These are phyloP conservation scores for Talaromyces sp. DNA, from an alignment of 2,329 filamentous ascomycete genomes.

Conservation along the genomic window DNA sequence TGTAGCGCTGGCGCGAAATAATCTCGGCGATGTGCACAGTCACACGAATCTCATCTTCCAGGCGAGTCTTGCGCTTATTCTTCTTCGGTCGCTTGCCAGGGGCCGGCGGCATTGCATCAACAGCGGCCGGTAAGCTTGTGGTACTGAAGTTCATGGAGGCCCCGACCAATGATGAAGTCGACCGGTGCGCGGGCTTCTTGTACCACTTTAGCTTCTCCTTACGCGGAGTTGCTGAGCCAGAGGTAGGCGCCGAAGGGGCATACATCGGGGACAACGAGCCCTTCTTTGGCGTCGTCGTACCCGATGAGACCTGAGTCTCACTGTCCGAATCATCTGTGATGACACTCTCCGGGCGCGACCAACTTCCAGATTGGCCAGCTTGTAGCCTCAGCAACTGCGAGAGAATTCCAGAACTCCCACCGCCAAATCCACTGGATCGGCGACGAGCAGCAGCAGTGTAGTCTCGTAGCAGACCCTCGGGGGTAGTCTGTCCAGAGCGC, in stretches of 20 bases:
- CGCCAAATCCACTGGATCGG: slow-evolving; percentile 29
- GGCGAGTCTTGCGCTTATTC: slow-evolving; percentile 33
- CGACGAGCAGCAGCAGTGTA: slow-evolving; percentile 23
- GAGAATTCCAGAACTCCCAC: slow-evolving; percentile 61
- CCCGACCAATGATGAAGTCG: slow-evolving; percentile 42
- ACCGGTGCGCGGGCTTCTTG: slow-evolving; percentile 41
- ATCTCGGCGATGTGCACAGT: slow-evolving; percentile 68
- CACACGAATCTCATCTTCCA: slow-evolving; percentile 59
- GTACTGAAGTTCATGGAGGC: slow-evolving; percentile 42
- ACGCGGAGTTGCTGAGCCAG: slow-evolving; percentile 37
- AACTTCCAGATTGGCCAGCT: slow-evolving; percentile 49
- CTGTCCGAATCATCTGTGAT: slow-evolving; percentile 37
- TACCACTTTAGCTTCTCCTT: slow-evolving; percentile 48
- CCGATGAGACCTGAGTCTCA: slow-evolving; percentile 29
- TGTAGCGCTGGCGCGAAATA: slow-evolving; percentile 78
- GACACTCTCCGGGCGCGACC: slow-evolving; percentile 30
- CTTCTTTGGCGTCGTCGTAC: slow-evolving; percentile 32
- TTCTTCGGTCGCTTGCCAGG: slow-evolving; percentile 24
- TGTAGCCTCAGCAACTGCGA: slow-evolving; percentile 73
- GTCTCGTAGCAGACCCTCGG: slow-evolving; percentile 28
- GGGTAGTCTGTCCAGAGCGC: slow-evolving; percentile 37
- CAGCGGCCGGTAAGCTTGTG: slow-evolving; percentile 33
- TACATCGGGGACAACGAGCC: slow-evolving; percentile 24
- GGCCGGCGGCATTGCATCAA: slow-evolving; percentile 24
- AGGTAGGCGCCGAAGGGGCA: slow-evolving; percentile 23